Base-by-base conservation (phyloP, 2,329 filamentous ascomycete genomes). In the Sclerotinia spermophila region DNA sequence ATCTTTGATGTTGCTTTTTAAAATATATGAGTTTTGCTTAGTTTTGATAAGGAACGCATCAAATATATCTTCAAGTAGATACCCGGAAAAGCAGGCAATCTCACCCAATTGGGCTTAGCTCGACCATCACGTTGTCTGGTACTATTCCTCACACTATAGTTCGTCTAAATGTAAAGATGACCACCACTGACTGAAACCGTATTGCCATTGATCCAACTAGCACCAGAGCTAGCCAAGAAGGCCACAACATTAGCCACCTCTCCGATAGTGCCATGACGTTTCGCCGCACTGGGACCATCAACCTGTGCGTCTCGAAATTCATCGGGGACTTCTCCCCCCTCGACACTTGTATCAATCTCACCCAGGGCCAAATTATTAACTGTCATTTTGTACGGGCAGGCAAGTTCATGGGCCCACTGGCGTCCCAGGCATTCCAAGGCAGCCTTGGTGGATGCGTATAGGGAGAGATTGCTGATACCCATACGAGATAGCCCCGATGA, bases 371-470 rank as follows among this genome's bases (percentile, higher is more conserved):
- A 53, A 6, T 27, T 53, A 35, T 71, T 72, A 33, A 72, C 64
- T 15, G 69, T 71, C 38, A 56, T 68, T 4, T 66, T 61, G 27
- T 71, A 53, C 5, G 67, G 64, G 8, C 58, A 51, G n/a, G 69
- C 71, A 10, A 72, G 65, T 40, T 72, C 69, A 44, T 60, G 81
- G 0, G 89, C 88, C 83, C 86, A 86, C 59, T 82, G 83, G 10
- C 87, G 81, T 15, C 88, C 90, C 70, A 90, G 77, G 0, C 84
- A 86, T 77, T 90, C 87, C 15, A 90, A 76, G 3, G 86, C 88
- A 0, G 85, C 86, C 76, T 90, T 90, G 6, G 84, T 85, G 0
- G 85, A 83, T 61, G 82, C 82, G 77, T 90, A 90, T 6, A 87
- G 76, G 3, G 56, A 60, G 38, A 35, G 56, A 33, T 35, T 60